Percentiles rank a stretch among this genome's conserved stretches.
phyloP scores from a whole-genome alignment of 2,329 filamentous ascomycete species.

The Aspergillus sp. region DNA sequence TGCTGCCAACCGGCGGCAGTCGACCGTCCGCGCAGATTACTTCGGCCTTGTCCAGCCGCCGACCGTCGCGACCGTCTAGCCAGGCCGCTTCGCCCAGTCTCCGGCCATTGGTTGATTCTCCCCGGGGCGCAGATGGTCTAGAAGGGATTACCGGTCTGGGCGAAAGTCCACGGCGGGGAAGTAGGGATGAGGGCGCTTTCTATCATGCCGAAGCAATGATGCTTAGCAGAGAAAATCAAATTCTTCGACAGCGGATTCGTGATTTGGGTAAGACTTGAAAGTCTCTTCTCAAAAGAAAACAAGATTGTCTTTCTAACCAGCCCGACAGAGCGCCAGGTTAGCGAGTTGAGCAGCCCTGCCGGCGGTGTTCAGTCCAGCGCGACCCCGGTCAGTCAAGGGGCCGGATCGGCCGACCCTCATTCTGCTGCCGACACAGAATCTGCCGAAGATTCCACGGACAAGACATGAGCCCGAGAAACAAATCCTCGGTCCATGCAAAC shows the following conservation, averaged over 20 bases:
- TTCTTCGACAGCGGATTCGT: conserved; percentile 47
- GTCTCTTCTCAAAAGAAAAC: not conserved
- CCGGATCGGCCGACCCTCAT: conserved; percentile 12
- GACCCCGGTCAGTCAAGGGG: conserved; percentile 5
- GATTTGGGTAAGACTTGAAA: conserved; percentile 42
- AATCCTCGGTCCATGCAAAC: not conserved
- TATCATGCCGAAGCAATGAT: conserved; percentile 50
- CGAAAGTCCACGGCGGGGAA: conserved; percentile 35
- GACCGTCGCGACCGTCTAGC: conserved; percentile 35
- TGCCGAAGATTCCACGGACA: conserved; percentile 20
- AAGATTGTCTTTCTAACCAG: not conserved
- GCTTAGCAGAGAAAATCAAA: conserved; percentile 49
- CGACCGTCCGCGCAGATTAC: conserved; percentile 33
- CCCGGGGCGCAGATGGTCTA: conserved; percentile 23
- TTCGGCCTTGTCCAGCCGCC: conserved; percentile 36
- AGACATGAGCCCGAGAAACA: conserved; percentile 17
- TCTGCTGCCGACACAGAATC: conserved; percentile 12
- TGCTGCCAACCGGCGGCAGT: conserved; percentile 22
- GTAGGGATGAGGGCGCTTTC: conserved; percentile 47
- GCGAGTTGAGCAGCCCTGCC: conserved; percentile 25
- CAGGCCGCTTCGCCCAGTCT: conserved; percentile 40
- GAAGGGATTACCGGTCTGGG: conserved; percentile 28
- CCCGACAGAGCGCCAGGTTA: conserved; percentile 32
- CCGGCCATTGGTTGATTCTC: conserved; percentile 29
- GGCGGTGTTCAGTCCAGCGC: conserved; percentile 6